These are phyloP conservation scores for Effrenium voratum DNA, from an alignment of 73 alveolate genomes.

Conservation along the genomic window DNA sequence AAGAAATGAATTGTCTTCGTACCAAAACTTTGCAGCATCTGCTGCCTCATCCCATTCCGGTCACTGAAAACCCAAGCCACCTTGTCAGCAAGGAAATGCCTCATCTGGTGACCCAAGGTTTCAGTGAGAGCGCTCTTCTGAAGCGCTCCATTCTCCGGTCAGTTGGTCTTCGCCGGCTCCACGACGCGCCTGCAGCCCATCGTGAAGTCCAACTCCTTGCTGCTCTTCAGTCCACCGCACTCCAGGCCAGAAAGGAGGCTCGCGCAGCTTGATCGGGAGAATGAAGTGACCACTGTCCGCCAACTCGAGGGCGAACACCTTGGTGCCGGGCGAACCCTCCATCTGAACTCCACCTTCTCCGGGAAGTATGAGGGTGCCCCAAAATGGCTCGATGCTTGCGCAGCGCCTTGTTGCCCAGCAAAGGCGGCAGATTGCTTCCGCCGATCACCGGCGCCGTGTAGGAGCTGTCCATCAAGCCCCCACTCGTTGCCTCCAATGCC, in stretches of 20 bases:
- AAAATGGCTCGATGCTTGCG: not conserved
- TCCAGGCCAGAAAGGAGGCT: no score
- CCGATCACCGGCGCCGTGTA: not conserved
- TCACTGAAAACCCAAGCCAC: conserved; percentile 7
- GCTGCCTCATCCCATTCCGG: not conserved
- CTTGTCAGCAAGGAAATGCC: not conserved
- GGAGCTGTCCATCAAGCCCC: not conserved
- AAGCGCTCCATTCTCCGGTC: not conserved
- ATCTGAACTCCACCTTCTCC: conserved; percentile 7
- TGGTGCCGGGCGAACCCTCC: not conserved
- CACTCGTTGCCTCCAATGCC: no score
- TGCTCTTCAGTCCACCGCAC: no score
- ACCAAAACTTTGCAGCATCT: not conserved
- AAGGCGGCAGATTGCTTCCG: not conserved
- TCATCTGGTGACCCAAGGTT: not conserved
- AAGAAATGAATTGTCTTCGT: not conserved
- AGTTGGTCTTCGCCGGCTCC: not conserved
- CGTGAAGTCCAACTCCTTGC: not conserved
- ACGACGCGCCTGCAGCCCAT: not conserved
- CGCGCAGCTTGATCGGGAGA: not conserved
- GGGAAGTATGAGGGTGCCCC: not conserved
- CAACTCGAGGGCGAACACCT: not conserved
- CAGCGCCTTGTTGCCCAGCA: not conserved
- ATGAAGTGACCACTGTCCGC: not conserved
- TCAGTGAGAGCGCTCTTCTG: not conserved